phyloP scores from a whole-genome alignment of 2,329 filamentous ascomycete genomes.

The Ploettnerulaceae sp. region DNA sequence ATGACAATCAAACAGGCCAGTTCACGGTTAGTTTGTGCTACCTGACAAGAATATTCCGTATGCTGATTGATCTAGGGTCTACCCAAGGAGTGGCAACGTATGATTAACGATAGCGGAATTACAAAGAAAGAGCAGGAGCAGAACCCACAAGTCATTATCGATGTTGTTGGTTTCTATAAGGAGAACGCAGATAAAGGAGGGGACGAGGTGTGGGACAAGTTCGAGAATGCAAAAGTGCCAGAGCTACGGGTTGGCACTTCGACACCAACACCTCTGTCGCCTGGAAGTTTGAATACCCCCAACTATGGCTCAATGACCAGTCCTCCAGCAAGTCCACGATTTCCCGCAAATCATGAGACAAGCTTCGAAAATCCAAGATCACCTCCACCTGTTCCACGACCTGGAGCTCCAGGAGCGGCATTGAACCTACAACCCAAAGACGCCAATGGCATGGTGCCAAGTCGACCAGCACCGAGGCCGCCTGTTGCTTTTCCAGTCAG shows the following conservation, averaged over 20 bases:
- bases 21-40: constrained; percentile 65
- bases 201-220: constrained; percentile 90
- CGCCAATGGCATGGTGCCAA: constrained; percentile 63
- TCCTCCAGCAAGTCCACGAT: constrained; percentile 78
- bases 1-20: constrained; percentile 92
- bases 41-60: constrained; percentile 22
- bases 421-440: constrained; percentile 45
- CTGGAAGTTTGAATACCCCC: constrained; percentile 45
- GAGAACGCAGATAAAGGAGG: constrained; percentile 76
- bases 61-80: constrained; percentile 59
- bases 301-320: constrained; percentile 62
- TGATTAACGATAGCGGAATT: constrained; percentile 93
- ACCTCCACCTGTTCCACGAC: constrained; percentile 76
- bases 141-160: constrained; percentile 90
- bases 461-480: constrained; percentile 82
- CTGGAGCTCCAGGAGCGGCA: constrained; percentile 32
- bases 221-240: constrained; percentile 72
- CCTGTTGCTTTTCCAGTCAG: constrained; percentile 63
- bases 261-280: constrained; percentile 24
- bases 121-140: constrained; percentile 93
- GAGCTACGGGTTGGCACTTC: constrained; percentile 43
- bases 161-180: constrained; percentile 96
- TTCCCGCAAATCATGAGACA: constrained; percentile 82
- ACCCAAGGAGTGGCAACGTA: constrained; percentile 95
- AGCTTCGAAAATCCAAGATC: constrained; percentile 97